A percentile compares a stretch with the other conserved stretches of the same genome.
phyloP scores from a whole-genome alignment of 2,329 filamentous ascomycete species.

The Ophiocordyceps australis region DNA sequence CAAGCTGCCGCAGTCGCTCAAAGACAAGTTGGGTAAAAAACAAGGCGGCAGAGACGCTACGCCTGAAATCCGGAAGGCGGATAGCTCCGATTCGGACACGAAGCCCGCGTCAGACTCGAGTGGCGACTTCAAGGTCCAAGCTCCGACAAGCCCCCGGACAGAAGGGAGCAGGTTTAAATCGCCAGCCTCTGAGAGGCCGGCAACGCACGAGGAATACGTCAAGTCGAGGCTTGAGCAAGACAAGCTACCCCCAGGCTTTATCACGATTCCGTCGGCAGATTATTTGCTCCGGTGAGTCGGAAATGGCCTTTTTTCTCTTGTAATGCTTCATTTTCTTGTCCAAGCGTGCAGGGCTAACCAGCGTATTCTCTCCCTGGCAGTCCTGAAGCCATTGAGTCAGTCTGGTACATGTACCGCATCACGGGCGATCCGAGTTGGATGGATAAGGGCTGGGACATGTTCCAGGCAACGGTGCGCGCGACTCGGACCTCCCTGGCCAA shows the following conservation, averaged over 20 bases:
- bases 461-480: conserved; percentile 46
- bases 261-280: conserved; percentile 20
- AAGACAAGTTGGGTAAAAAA: conserved; percentile 10
- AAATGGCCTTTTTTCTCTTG: not conserved
- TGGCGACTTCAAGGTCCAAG: no score
- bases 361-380: conserved; percentile 27
- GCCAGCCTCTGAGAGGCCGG: conserved; percentile 14
- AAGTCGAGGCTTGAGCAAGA: conserved; percentile 22
- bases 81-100: not conserved
- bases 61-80: conserved; percentile 1
- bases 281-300: conserved; percentile 42
- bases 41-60: conserved; percentile 2
- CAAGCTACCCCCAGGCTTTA: conserved; percentile 31
- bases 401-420: conserved; percentile 83
- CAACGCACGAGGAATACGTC: conserved; percentile 36
- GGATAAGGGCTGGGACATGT: conserved; percentile 80
- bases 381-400: conserved; percentile 73
- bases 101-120: no score
- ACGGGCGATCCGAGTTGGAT: conserved; percentile 60
- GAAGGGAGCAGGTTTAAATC: no score
- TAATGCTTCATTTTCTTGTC: no score
- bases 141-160: no score
- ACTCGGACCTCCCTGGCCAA: conserved; percentile 51
- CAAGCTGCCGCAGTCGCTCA: conserved; percentile 13
- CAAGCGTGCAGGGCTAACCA: no score